Percentiles rank a stretch among this genome's conserved stretches.
Evolutionary conservation across 2,329 filamentous ascomycete genomes (phyloP).

Genomic region (Fusarium pseudonygamai): DNA sequence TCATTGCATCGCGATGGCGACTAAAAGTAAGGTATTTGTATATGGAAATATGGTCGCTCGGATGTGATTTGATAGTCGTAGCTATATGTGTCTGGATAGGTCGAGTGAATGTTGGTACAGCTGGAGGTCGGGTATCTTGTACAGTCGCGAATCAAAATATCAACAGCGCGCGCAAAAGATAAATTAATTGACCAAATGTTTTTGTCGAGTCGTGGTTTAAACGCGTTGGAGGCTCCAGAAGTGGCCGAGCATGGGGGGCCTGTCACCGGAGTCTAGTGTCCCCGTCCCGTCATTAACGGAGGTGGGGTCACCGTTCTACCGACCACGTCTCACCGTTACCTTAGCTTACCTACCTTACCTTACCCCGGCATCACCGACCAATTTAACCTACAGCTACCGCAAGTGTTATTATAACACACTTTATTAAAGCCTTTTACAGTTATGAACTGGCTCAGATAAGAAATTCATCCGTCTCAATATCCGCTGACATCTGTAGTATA

Average conservation of each 20-base stretch:
- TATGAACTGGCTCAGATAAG: neutral
- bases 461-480: neutral
- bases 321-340: neutral
- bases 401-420: neutral
- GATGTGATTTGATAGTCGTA: neutral
- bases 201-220: constrained; percentile 31
- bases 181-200: constrained; percentile 27
- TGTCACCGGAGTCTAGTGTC: constrained; percentile 1
- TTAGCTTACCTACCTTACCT: too few species aligned
- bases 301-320: constrained; percentile 9
- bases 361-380: neutral
- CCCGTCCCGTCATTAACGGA: constrained; percentile 15
- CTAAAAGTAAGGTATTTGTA: neutral
- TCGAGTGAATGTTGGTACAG: constrained; percentile 1
- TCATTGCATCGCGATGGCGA: constrained; percentile 38
- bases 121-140: constrained; percentile 4
- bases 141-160: constrained; percentile 25
- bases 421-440: neutral
- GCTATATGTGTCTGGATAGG: neutral
- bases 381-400: neutral
- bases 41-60: neutral
- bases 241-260: constrained; percentile 11
- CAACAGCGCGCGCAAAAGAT: constrained; percentile 29
- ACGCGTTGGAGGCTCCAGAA: constrained; percentile 26
- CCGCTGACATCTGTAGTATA: neutral